Evolutionary conservation across 495 filamentous ascomycete genomes (phyloP).

Genomic region (Eremomyces bilateralis): DNA sequence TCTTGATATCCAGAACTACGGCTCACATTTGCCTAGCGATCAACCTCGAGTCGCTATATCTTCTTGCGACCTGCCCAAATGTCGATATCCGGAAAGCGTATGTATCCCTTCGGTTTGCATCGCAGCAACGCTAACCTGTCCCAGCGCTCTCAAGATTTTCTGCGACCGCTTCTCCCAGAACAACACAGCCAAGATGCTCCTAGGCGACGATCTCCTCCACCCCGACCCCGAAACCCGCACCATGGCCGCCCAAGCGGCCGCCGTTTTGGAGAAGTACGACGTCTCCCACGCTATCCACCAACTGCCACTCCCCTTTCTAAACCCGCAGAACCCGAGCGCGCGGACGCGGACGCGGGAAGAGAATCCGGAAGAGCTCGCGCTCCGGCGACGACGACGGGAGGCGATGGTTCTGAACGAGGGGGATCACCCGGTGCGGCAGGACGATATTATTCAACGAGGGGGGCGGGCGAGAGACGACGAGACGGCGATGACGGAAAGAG

Average conservation of each 20-base stretch:
- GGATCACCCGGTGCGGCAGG: slow-evolving; percentile 28
- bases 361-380: slow-evolving; percentile 27
- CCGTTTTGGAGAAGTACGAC: background rate
- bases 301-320: background rate
- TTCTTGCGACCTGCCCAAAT: background rate
- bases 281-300: background rate
- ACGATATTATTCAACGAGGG: slow-evolving; percentile 30
- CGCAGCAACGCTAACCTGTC: background rate
- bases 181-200: background rate
- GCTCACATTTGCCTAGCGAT: no score
- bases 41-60: background rate
- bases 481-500: background rate
- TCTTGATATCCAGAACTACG: no score
- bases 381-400: slow-evolving; percentile 33
- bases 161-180: background rate
- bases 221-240: background rate
- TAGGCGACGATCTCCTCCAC: background rate
- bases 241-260: background rate
- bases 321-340: background rate
- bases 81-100: background rate
- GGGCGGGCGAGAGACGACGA: background rate
- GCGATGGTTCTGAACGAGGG: slow-evolving; percentile 46
- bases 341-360: slow-evolving; percentile 21
- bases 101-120: background rate
- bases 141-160: background rate